Evolutionary conservation across 2,329 filamentous ascomycete genomes (phyloP).

Genomic region (Exophiala phaeomuriformis): DNA sequence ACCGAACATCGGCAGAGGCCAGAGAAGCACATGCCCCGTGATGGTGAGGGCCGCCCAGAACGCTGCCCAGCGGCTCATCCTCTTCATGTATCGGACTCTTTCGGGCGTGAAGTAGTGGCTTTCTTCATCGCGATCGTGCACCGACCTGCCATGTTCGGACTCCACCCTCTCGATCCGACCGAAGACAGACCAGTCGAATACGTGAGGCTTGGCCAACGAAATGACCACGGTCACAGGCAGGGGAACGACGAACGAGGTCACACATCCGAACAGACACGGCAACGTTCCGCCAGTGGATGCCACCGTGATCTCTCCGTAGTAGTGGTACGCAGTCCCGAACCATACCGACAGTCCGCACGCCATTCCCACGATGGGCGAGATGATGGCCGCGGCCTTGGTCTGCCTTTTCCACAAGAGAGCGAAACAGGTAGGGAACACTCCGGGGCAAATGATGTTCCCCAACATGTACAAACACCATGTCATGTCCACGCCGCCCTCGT

Average conservation of each 20-base stretch:
- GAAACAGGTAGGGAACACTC: constrained; percentile 73
- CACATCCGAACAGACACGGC: constrained; percentile 54
- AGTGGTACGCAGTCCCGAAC: constrained; percentile 64
- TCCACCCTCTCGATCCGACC: constrained; percentile 62
- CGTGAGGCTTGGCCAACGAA: constrained; percentile 72
- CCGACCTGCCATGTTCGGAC: constrained; percentile 37
- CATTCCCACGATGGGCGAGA: constrained; percentile 54
- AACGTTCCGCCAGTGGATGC: constrained; percentile 65
- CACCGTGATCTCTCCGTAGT: constrained; percentile 62
- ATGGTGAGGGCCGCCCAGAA: constrained; percentile 56
- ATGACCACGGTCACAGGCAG: constrained; percentile 65
- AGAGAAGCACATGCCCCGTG: constrained; percentile 54
- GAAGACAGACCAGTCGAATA: constrained; percentile 61
- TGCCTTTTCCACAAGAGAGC: constrained; percentile 74
- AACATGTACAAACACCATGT: constrained; percentile 51
- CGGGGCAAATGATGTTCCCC: constrained; percentile 75
- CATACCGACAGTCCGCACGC: constrained; percentile 64
- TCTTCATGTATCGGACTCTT: constrained; percentile 30
- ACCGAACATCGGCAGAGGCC: constrained; percentile 85
- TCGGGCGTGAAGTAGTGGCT: background rate
- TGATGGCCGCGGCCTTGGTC: constrained; percentile 51
- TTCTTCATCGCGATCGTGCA: background rate
- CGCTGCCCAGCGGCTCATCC: constrained; percentile 50
- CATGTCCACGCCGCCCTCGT: constrained; percentile 34
- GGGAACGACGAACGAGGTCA: constrained; percentile 69